Conservation (phyloP, 1,139 yeast species). For the Saccharomyces hybrid region DNA sequence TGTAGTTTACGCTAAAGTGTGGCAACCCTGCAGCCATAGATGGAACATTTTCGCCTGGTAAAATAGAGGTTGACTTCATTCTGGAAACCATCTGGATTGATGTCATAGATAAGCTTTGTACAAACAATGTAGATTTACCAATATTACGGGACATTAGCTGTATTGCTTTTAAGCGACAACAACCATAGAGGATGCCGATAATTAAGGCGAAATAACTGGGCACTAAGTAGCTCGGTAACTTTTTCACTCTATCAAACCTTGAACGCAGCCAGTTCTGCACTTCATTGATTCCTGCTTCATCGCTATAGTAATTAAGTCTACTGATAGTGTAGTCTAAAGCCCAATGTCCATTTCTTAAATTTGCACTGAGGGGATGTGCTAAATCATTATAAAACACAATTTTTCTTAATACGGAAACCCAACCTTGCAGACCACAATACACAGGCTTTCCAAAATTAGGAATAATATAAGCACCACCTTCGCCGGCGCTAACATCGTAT, state of each 20-base stretch:
- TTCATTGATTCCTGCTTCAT: conserved; percentile 40
- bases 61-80: conserved; percentile 67
- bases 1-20: conserved; percentile 79
- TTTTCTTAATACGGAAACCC: conserved; percentile 62
- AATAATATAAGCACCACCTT: conserved; percentile 61
- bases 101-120: conserved; percentile 71
- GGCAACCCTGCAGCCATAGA: conserved; percentile 95
- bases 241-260: conserved; percentile 56
- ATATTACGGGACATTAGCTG: conserved; percentile 47
- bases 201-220: conserved; percentile 84
- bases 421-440: conserved; percentile 91
- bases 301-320: conserved; percentile 52
- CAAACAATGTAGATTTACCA: conserved; percentile 58
- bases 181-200: conserved; percentile 74
- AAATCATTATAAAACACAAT: conserved; percentile 65
- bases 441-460: conserved; percentile 68
- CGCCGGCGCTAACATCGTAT: conserved; percentile 66
- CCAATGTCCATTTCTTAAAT: conserved; percentile 80
- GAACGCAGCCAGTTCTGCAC: conserved; percentile 63
- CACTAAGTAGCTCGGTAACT: conserved; percentile 67
- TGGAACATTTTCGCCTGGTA: conserved; percentile 56
- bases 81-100: conserved; percentile 82
- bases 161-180: conserved; percentile 63
- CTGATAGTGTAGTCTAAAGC: conserved; percentile 69
- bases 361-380: conserved; percentile 76